These are phyloP conservation scores for Clitopilus passeckerianus DNA, from an alignment of 768 basidiomycete species.

Conservation along the genomic window DNA sequence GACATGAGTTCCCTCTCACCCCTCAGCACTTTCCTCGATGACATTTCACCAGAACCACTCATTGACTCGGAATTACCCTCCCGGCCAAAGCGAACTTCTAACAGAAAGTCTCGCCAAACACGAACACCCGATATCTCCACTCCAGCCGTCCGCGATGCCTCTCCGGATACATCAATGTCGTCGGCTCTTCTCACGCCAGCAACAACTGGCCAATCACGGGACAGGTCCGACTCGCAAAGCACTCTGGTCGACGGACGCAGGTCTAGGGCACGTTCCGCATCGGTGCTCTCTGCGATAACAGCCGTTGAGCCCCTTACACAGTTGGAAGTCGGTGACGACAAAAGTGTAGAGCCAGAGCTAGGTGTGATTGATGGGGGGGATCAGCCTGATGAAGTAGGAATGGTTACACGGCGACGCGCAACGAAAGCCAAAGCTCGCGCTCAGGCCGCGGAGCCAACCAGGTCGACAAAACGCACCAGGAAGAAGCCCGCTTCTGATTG, in stretches of 20 bases:
- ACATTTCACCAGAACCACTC: neutral
- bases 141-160: constrained; percentile 7
- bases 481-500: neutral
- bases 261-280: constrained; percentile 28
- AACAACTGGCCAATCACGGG: constrained; percentile 23
- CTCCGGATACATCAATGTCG: neutral
- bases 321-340: constrained; percentile 2
- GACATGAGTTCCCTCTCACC: neutral
- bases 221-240: constrained; percentile 32
- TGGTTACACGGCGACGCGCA: constrained; percentile 34
- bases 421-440: constrained; percentile 8
- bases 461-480: neutral
- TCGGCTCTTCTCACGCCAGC: constrained; percentile 9
- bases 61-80: neutral
- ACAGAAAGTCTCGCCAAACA: constrained; percentile 1
- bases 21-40: neutral
- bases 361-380: constrained; percentile 9
- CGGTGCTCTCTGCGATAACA: constrained; percentile 34
- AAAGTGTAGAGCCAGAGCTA: neutral
- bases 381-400: constrained; percentile 21
- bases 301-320: constrained; percentile 19
- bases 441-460: constrained; percentile 1
- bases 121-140: constrained; percentile 5
- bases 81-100: neutral
- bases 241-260: constrained; percentile 29